Percentiles rank a stretch among this genome's conserved stretches.
Evolutionary conservation across 441 rosid genomes (phyloP).

Genomic region (Mallotus repandus): DNA sequence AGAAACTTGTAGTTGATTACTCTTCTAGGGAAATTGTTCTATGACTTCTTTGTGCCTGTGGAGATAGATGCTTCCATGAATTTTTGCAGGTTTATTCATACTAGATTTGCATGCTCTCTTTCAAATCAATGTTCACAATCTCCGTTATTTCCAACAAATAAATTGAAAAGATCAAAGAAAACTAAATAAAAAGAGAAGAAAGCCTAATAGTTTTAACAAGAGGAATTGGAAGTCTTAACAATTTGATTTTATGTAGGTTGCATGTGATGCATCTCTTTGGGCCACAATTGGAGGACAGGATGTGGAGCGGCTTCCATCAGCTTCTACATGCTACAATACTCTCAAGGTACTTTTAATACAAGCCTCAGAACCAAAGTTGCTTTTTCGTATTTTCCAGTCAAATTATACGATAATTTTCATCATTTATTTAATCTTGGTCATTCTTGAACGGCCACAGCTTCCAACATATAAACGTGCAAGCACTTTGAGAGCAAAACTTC

Average conservation of each 20-base stretch:
- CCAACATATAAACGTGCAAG: slow-evolving; percentile 90
- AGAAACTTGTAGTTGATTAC: not conserved
- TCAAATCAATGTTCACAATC: not conserved
- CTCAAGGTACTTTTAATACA: slow-evolving; percentile 62
- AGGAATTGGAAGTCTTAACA: slow-evolving; percentile 18
- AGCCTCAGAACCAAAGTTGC: slow-evolving; percentile 9
- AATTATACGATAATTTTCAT: not conserved
- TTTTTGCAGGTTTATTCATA: not conserved
- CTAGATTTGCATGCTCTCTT: not conserved
- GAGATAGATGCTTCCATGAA: not conserved
- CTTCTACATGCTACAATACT: slow-evolving; percentile 99
- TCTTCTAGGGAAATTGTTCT: not conserved
- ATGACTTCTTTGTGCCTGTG: not conserved
- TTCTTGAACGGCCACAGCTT: slow-evolving; percentile 60
- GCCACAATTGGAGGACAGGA: slow-evolving; percentile 96
- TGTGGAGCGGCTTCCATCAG: slow-evolving; percentile 97
- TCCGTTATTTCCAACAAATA: not conserved
- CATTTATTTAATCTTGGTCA: slow-evolving; percentile 10
- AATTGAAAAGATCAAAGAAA: not conserved
- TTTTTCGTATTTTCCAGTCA: slow-evolving; percentile 9
- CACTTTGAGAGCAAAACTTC: slow-evolving; percentile 89
- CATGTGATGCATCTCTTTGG: slow-evolving; percentile 92
- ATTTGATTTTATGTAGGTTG: slow-evolving; percentile 54
- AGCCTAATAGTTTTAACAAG: not conserved
- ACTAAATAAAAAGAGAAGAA: not conserved